These are phyloP conservation scores for Podospora pseudocomata DNA, from an alignment of 495 filamentous ascomycete species.

Conservation along the genomic window DNA sequence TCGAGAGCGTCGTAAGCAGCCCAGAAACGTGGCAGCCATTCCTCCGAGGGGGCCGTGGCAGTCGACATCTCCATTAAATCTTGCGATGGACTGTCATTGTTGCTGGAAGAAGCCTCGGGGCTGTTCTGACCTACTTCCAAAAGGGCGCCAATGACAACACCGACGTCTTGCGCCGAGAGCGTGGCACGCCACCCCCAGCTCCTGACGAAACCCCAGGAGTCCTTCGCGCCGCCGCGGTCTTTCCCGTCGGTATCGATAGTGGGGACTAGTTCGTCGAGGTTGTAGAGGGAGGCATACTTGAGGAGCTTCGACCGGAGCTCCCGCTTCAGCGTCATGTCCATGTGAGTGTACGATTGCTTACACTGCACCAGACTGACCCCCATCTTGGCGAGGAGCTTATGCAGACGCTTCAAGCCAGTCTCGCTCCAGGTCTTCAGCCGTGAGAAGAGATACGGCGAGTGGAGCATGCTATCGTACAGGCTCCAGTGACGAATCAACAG, in stretches of 20 bases:
- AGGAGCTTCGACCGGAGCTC: constrained; percentile 79
- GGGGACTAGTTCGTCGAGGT: constrained; percentile 87
- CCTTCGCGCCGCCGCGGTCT: constrained; percentile 58
- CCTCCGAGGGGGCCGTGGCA: constrained; percentile 51
- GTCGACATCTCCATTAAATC: constrained; percentile 35
- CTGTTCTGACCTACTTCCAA: constrained; percentile 77
- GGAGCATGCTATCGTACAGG: constrained; percentile 96
- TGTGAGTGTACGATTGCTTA: constrained; percentile 92
- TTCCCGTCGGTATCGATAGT: constrained; percentile 55
- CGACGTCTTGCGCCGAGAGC: constrained; percentile 85
- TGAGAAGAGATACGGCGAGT: constrained; percentile 92
- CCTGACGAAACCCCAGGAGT: constrained; percentile 94
- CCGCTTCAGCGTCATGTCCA: constrained; percentile 96
- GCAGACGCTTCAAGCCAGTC: constrained; percentile 78
- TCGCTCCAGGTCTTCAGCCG: constrained; percentile 94
- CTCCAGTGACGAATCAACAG: constrained; percentile 95
- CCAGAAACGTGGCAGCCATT: constrained; percentile 80
- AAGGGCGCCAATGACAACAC: constrained; percentile 82
- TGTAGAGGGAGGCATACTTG: constrained; percentile 86
- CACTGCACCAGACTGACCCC: constrained; percentile 90
- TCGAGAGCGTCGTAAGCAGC: constrained; percentile 87
- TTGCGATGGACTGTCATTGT: constrained; percentile 26
- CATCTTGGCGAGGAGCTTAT: constrained; percentile 97
- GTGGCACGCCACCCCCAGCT: constrained; percentile 98
- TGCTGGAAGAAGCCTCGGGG: constrained; percentile 19